These are phyloP conservation scores for Neurospora terricola DNA, from an alignment of 495 filamentous ascomycete genomes.

Conservation along the genomic window DNA sequence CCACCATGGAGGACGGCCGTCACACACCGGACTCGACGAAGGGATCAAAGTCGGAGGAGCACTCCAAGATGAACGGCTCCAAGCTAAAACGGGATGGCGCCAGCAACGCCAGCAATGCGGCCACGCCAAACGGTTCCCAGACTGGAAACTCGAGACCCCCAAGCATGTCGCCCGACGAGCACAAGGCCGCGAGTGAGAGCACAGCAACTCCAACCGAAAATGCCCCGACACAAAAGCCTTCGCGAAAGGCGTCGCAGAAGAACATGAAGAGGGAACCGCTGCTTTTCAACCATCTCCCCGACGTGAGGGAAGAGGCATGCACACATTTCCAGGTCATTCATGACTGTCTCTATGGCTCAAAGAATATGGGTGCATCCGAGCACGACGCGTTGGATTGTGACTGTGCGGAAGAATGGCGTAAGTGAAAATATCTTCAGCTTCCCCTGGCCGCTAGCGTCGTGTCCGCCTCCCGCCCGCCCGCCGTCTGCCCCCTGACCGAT, in stretches of 20 bases:
- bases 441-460: slow-evolving; percentile 1
- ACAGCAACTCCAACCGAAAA: slow-evolving; percentile 29
- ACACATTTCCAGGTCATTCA: slow-evolving; percentile 70
- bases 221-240: slow-evolving; percentile 53
- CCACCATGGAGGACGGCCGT: slow-evolving; percentile 33
- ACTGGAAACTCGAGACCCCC: slow-evolving; percentile 21
- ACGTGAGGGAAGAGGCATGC: slow-evolving; percentile 66
- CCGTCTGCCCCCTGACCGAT: slow-evolving; percentile 8
- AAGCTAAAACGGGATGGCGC: slow-evolving; percentile 28
- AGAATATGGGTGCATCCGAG: slow-evolving; percentile 81
- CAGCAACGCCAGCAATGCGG: slow-evolving; percentile 13
- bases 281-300: slow-evolving; percentile 59
- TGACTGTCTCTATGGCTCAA: slow-evolving; percentile 79
- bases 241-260: slow-evolving; percentile 68
- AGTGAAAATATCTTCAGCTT: slow-evolving; percentile 31
- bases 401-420: slow-evolving; percentile 93
- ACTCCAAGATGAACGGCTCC: slow-evolving; percentile 17
- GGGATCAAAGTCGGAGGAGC: slow-evolving; percentile 21
- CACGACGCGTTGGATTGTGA: slow-evolving; percentile 90
- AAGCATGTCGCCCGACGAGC: slow-evolving; percentile 34
- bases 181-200: slow-evolving; percentile 31
- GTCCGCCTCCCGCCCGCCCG: slow-evolving; percentile 3
- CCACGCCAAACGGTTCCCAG: slow-evolving; percentile 32
- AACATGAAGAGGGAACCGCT: slow-evolving; percentile 45
- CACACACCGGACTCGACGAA: slow-evolving; percentile 23